Conservation (phyloP, 1,284 basidiomycete genomes). For the Stereum hirsutum region DNA sequence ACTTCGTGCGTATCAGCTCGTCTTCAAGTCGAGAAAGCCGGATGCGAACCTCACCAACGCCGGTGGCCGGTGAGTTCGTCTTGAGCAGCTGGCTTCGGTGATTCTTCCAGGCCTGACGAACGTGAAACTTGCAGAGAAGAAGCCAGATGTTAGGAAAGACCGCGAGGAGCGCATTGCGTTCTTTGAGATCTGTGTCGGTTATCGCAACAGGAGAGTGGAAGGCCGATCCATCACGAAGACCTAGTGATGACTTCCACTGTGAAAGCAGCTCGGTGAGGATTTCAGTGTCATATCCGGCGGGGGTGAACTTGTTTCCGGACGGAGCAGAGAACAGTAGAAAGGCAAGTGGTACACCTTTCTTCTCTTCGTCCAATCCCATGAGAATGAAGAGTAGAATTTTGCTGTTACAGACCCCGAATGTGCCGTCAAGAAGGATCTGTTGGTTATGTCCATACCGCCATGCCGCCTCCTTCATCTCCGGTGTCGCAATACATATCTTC, state of each 20-base stretch:
- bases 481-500: conserved; percentile 20
- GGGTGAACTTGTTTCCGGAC: conserved; percentile 18
- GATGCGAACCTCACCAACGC: too few relatives aligned
- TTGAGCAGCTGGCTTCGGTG: conserved; percentile 8
- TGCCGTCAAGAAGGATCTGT: conserved; percentile 28
- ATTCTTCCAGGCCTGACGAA: conserved; percentile 29
- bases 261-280: conserved; percentile 21
- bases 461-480: conserved; percentile 24
- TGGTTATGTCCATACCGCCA: conserved; percentile 22
- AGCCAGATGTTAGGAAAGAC: conserved; percentile 22
- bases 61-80: too few relatives aligned
- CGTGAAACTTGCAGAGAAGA: conserved; percentile 29
- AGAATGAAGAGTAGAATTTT: conserved; percentile 26
- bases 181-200: conserved; percentile 29
- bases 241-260: conserved; percentile 17
- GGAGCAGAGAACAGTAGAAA: conserved; percentile 29
- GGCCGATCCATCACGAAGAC: too few relatives aligned
- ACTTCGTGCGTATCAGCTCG: too few relatives aligned
- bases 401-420: conserved; percentile 25
- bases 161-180: conserved; percentile 20
- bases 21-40: too few relatives aligned
- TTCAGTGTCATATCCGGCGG: conserved; percentile 23
- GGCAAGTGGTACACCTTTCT: conserved; percentile 22
- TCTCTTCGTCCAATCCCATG: conserved; percentile 21
- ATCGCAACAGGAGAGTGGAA: too few relatives aligned